Conservation (phyloP, 2,329 filamentous ascomycete species). For the Neofusicoccum kwambonambiense region DNA sequence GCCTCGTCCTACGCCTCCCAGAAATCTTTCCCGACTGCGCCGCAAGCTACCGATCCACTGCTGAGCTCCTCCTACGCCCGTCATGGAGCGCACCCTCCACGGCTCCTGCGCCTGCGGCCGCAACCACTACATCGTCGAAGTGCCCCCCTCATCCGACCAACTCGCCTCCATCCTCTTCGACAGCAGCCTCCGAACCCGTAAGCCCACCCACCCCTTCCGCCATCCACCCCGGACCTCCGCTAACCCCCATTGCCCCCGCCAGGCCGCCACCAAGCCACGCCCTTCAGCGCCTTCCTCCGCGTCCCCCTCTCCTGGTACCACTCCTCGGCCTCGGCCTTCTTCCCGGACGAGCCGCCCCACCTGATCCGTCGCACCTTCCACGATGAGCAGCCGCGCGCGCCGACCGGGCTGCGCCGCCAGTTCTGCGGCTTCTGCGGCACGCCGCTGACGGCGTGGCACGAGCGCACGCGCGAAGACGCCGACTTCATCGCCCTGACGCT, state of each 20-base stretch:
- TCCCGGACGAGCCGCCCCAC: slow-evolving; percentile 65
- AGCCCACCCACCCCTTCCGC: slow-evolving; percentile 38
- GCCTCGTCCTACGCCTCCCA: neutral
- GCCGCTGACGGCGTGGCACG: slow-evolving; percentile 79
- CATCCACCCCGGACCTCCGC: neutral
- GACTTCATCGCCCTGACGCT: slow-evolving; percentile 79
- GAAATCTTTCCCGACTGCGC: neutral
- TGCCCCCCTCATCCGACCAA: slow-evolving; percentile 60
- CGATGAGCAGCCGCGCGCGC: slow-evolving; percentile 41
- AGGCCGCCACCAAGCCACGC: slow-evolving; percentile 67
- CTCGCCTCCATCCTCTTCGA: slow-evolving; percentile 73
- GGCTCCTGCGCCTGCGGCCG: slow-evolving; percentile 84
- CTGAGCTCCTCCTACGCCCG: no score
- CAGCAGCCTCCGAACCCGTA: slow-evolving; percentile 68
- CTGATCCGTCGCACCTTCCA: slow-evolving; percentile 47
- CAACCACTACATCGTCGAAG: slow-evolving; percentile 73
- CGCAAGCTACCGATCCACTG: neutral
- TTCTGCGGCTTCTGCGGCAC: slow-evolving; percentile 95
- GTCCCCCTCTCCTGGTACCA: slow-evolving; percentile 80
- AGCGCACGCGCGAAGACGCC: slow-evolving; percentile 67
- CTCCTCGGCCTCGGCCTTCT: slow-evolving; percentile 71
- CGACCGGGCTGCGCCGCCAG: slow-evolving; percentile 56
- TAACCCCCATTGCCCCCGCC: slow-evolving; percentile 28
- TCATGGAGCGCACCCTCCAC: slow-evolving; percentile 54
- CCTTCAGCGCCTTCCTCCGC: slow-evolving; percentile 77